phyloP scores from a whole-genome alignment of 2,329 filamentous ascomycete species.

The Fusarium ambrosium region DNA sequence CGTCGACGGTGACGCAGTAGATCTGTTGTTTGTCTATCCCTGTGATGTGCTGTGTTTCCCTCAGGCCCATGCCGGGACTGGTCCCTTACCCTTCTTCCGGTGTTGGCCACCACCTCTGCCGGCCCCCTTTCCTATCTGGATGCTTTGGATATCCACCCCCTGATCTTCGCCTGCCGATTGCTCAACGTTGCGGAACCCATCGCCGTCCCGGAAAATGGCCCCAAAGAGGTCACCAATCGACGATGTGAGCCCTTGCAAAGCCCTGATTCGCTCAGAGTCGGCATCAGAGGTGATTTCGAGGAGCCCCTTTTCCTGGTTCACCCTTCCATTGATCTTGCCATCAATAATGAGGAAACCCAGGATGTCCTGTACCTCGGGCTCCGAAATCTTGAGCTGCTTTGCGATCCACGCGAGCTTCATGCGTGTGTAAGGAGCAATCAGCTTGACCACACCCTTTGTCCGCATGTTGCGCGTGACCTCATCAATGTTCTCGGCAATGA shows the following conservation, averaged over 20 bases:
- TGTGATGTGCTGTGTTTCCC: background rate
- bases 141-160: conserved; percentile 45
- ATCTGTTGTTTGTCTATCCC: conserved; percentile 4
- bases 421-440: conserved; percentile 94
- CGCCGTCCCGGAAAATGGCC: conserved; percentile 81
- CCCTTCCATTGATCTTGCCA: conserved; percentile 86
- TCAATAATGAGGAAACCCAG: conserved; percentile 95
- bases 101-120: conserved; percentile 14
- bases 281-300: conserved; percentile 83
- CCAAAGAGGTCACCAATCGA: conserved; percentile 78
- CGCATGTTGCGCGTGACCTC: conserved; percentile 99
- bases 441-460: conserved; percentile 92
- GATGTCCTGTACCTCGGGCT: conserved; percentile 92
- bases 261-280: conserved; percentile 80
- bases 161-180: conserved; percentile 47
- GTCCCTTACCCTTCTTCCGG: conserved; percentile 43
- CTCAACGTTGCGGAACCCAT: conserved; percentile 69
- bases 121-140: conserved; percentile 33
- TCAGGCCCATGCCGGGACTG: conserved; percentile 30
- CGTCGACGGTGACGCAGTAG: background rate
- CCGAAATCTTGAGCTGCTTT: conserved; percentile 86
- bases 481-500: conserved; percentile 99
- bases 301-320: conserved; percentile 88
- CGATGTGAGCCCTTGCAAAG: conserved; percentile 79
- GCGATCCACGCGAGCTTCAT: conserved; percentile 93